Conservation (phyloP, 1,284 basidiomycete genomes). For the Apiotrichum domesticum region DNA sequence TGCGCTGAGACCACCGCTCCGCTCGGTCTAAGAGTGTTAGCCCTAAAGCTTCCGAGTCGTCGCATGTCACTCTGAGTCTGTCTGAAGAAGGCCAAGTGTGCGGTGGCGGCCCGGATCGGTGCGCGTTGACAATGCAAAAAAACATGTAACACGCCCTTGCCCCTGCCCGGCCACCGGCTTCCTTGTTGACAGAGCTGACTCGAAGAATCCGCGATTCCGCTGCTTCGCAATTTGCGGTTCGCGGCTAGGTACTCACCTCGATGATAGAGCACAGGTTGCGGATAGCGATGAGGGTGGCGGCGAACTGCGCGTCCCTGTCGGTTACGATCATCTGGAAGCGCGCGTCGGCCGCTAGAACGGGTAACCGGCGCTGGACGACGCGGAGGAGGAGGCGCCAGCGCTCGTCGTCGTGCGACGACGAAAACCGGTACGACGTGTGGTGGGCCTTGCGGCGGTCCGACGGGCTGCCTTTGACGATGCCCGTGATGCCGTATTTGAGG, state of each 20-base stretch:
- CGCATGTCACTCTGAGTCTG: too few species aligned
- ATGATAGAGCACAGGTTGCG: neutral
- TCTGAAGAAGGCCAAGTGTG: too few species aligned
- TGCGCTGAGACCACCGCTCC: neutral
- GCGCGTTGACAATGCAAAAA: too few species aligned
- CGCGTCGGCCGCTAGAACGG: neutral
- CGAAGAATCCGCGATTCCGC: too few species aligned
- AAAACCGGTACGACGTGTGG: too few species aligned
- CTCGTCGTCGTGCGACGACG: neutral
- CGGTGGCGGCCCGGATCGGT: too few species aligned
- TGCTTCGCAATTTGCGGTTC: too few species aligned
- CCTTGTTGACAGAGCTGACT: too few species aligned
- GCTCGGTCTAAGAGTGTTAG: too few species aligned
- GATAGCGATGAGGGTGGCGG: neutral
- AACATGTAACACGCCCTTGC: too few species aligned
- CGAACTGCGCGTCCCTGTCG: neutral
- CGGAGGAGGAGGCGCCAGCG: neutral
- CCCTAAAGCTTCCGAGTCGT: too few species aligned
- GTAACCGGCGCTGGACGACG: neutral
- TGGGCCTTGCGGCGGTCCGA: neutral
- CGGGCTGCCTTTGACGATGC: neutral
- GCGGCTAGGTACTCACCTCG: neutral
- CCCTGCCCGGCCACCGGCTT: too few species aligned
- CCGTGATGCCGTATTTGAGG: slow-evolving; percentile 1
- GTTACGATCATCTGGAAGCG: neutral